Percentiles rank a stretch among this genome's conserved stretches.
phyloP scores from a whole-genome alignment of 169 alveolate genomes.

The Amoebophrya sp. region DNA sequence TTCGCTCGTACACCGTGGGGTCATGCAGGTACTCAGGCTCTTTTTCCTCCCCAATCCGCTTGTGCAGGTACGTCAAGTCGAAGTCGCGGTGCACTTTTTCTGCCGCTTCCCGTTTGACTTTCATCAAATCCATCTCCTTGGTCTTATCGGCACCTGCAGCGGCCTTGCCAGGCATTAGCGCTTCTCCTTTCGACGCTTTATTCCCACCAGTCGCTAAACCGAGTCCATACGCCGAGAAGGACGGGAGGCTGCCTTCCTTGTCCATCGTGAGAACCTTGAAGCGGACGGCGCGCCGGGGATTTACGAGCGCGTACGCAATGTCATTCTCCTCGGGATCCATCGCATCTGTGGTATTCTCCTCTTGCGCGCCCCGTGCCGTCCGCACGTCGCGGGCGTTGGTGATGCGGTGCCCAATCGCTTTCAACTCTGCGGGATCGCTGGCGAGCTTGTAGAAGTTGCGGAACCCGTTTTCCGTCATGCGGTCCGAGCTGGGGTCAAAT shows the following conservation, averaged over 20 bases:
- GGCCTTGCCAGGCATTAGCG: too few relatives aligned
- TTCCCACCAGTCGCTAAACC: too few relatives aligned
- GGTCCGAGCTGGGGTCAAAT: not conserved
- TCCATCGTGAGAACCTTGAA: not conserved
- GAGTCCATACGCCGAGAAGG: too few relatives aligned
- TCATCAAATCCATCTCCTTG: not conserved
- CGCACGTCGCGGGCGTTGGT: too few relatives aligned
- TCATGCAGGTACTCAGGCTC: not conserved
- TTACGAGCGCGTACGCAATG: not conserved
- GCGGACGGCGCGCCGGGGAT: not conserved
- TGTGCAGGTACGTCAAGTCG: not conserved
- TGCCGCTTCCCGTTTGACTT: not conserved
- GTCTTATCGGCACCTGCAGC: too few relatives aligned
- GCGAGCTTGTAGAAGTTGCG: not conserved
- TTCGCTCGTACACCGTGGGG: not conserved
- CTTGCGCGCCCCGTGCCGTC: too few relatives aligned
- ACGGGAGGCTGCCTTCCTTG: not conserved
- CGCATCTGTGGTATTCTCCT: not conserved
- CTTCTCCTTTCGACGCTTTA: too few relatives aligned
- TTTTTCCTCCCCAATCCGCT: not conserved
- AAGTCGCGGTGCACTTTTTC: not conserved
- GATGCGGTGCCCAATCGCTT: too few relatives aligned
- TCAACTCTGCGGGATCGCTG: too few relatives aligned
- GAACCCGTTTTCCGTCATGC: not conserved
- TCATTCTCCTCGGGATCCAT: constrained; percentile 2